phyloP scores from a whole-genome alignment of 2,329 filamentous ascomycete species.

The Ophiocordyceps unilateralis region DNA sequence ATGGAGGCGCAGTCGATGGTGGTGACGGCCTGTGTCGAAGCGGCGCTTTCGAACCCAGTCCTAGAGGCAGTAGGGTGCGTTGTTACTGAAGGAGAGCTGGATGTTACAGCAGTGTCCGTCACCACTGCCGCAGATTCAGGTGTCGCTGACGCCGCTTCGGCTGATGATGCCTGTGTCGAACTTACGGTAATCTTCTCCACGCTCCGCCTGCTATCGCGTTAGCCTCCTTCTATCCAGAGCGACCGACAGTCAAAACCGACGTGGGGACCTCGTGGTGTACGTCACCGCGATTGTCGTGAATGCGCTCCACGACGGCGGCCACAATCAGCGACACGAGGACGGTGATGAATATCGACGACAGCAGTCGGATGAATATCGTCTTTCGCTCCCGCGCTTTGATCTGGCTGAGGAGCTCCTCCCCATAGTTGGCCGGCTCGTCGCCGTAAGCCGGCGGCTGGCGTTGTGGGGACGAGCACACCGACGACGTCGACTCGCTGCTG shows the following conservation, averaged over 20 bases:
- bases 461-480: constrained; percentile 3
- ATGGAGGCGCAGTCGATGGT: constrained; percentile 1
- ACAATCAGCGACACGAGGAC: constrained; percentile 9
- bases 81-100: not conserved
- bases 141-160: not conserved
- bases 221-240: not conserved
- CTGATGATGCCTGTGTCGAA: not conserved
- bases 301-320: constrained; percentile 9
- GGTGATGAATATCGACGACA: constrained; percentile 9
- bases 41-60: not conserved
- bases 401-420: constrained; percentile 1
- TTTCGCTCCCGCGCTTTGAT: constrained; percentile 4
- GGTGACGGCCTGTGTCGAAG: not conserved
- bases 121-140: not conserved
- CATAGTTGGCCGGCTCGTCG: constrained; percentile 6
- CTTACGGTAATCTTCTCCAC: constrained; percentile 3
- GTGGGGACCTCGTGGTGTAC: not conserved
- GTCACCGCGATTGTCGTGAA: constrained; percentile 3
- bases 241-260: not conserved
- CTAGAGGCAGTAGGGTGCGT: not conserved
- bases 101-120: too few species aligned
- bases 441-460: constrained; percentile 7
- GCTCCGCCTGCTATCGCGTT: constrained; percentile 1
- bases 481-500: constrained; percentile 3
- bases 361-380: constrained; percentile 6